These are phyloP conservation scores for Colletotrichum gloeosporioides DNA, from an alignment of 2,329 filamentous ascomycete species.

Conservation along the genomic window DNA sequence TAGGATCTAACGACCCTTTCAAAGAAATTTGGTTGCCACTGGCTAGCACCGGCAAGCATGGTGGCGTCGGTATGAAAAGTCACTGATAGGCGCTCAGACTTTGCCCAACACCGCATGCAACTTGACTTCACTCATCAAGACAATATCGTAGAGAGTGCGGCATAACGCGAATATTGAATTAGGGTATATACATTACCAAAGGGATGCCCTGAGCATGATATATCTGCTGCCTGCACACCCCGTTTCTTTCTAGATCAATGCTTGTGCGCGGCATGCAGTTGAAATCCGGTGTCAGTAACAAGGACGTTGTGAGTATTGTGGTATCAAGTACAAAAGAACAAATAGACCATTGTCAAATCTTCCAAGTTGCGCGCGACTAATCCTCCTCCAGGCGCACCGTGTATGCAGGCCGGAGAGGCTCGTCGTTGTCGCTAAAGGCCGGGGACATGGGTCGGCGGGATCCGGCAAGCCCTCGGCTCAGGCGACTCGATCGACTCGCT, in stretches of 20 bases:
- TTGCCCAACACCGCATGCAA: background rate
- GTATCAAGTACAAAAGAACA: background rate
- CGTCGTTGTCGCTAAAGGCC: background rate
- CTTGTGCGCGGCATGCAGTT: background rate
- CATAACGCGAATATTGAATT: background rate
- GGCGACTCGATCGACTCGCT: constrained; percentile 7
- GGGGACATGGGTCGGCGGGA: background rate
- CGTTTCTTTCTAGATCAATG: background rate
- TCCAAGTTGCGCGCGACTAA: background rate
- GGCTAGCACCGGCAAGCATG: background rate
- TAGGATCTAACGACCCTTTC: background rate
- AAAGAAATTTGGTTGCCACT: background rate
- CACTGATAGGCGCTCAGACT: background rate
- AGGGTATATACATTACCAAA: background rate
- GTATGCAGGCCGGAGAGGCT: background rate
- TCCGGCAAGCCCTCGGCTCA: background rate
- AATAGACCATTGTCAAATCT: no score
- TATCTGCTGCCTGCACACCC: background rate
- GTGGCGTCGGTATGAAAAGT: background rate
- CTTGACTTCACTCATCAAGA: background rate
- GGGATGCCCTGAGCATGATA: background rate
- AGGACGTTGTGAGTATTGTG: background rate
- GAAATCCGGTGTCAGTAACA: background rate
- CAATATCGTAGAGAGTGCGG: background rate
- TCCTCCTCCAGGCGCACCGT: constrained; percentile 15